These are phyloP conservation scores for Colletotrichum phormii DNA, from an alignment of 2,329 filamentous ascomycete genomes.

Conservation along the genomic window DNA sequence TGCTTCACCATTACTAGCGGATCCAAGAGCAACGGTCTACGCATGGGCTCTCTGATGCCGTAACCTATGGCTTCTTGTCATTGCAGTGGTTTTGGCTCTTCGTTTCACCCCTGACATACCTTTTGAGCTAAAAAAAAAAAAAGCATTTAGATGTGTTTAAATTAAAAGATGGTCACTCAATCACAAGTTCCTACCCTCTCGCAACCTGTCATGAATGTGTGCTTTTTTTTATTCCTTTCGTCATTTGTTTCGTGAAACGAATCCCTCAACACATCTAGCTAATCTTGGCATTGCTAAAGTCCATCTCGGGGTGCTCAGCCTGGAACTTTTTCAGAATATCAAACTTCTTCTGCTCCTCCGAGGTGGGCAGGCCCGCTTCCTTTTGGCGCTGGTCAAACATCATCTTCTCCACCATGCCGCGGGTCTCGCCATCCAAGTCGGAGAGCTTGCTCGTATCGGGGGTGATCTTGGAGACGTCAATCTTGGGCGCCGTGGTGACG, in stretches of 20 bases:
- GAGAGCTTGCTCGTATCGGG: conserved; percentile 92
- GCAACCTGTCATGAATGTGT: background rate
- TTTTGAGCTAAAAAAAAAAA: background rate
- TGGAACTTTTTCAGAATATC: conserved; percentile 96
- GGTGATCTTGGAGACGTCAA: conserved; percentile 94
- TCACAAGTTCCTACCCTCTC: background rate
- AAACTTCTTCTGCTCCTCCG: conserved; percentile 94
- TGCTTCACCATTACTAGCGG: conserved; percentile 63
- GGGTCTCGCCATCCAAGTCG: conserved; percentile 93
- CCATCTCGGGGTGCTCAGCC: conserved; percentile 79
- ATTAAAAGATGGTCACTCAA: background rate
- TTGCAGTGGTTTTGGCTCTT: conserved; percentile 65
- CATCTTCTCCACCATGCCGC: conserved; percentile 99
- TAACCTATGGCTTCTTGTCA: conserved; percentile 42
- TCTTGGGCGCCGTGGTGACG: conserved; percentile 85
- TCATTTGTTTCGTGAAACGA: background rate
- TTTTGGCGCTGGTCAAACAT: conserved; percentile 99
- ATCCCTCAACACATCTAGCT: conserved; percentile 38
- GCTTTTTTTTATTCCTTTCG: background rate
- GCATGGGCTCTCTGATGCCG: conserved; percentile 73
- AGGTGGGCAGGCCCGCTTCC: conserved; percentile 88
- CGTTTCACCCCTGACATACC: conserved; percentile 74
- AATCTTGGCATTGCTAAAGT: conserved; percentile 78
- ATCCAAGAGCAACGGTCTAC: conserved; percentile 65
- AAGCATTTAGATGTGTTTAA: conserved; percentile 9